Conservation (phyloP, 2,329 filamentous ascomycete species). For the Aspergillus japonicus region DNA sequence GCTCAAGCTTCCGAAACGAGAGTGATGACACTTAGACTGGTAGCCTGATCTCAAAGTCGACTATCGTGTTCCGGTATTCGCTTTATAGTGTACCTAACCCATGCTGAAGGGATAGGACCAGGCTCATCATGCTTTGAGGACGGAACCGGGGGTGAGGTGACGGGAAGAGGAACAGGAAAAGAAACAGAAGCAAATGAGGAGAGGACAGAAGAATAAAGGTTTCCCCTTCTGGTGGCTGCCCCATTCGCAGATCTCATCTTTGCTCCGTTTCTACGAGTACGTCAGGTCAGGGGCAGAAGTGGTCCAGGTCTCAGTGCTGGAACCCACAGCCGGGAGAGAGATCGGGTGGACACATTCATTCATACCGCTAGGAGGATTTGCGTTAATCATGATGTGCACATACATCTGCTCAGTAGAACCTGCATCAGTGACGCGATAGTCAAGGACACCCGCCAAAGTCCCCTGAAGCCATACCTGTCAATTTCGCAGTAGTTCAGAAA, state of each 20-base stretch:
- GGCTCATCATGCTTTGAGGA: neutral
- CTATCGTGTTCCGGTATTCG: neutral
- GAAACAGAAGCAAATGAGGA: constrained; percentile 3
- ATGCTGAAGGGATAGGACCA: constrained; percentile 1
- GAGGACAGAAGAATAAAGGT: constrained; percentile 1
- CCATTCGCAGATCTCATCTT: constrained; percentile 19
- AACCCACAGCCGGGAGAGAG: constrained; percentile 10
- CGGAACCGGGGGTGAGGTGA: neutral
- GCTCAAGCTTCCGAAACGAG: neutral
- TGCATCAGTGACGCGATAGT: neutral
- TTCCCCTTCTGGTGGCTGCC: constrained; percentile 8
- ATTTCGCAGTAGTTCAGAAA: neutral
- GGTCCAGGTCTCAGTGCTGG: constrained; percentile 15
- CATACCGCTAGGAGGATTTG: neutral
- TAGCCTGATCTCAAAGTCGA: neutral
- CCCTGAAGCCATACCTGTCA: neutral
- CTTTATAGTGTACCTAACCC: neutral
- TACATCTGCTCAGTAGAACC: neutral
- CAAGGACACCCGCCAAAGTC: neutral
- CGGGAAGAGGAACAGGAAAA: neutral
- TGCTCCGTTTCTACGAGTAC: constrained; percentile 13
- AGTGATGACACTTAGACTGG: neutral
- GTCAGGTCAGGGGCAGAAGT: constrained; percentile 14
- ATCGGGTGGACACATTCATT: neutral
- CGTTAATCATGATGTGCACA: neutral